These are phyloP conservation scores for Zygotorulaspora florentina DNA, from an alignment of 805 yeast genomes.

Conservation along the genomic window DNA sequence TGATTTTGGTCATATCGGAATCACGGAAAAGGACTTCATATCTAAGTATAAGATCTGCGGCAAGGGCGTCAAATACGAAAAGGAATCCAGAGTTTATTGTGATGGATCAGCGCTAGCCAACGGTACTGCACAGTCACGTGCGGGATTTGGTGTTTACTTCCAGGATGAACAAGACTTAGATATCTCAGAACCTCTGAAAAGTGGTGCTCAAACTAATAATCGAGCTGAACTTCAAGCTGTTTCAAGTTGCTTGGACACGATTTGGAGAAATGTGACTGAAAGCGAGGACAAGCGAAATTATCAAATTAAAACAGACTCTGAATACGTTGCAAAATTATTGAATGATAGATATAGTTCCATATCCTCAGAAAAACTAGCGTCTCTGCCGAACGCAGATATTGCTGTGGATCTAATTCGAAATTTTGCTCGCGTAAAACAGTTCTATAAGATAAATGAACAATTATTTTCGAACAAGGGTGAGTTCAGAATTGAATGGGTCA, in stretches of 20 bases:
- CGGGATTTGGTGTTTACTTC: slow-evolving; percentile 75
- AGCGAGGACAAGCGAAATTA: slow-evolving; percentile 27
- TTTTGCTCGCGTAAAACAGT: slow-evolving; percentile 41
- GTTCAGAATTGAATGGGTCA: slow-evolving; percentile 55
- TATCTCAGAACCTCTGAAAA: slow-evolving; percentile 48
- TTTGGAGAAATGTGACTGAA: slow-evolving; percentile 32
- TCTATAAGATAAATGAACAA: slow-evolving; percentile 30
- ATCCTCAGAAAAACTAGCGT: slow-evolving; percentile 41
- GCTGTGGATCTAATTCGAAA: slow-evolving; percentile 37
- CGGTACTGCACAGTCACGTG: slow-evolving; percentile 39
- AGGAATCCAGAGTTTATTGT: slow-evolving; percentile 45
- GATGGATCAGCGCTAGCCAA: slow-evolving; percentile 76
- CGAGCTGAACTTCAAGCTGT: slow-evolving; percentile 76
- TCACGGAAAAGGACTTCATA: slow-evolving; percentile 13
- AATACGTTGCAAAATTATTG: slow-evolving; percentile 54
- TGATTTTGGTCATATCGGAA: slow-evolving; percentile 24
- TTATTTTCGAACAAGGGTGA: slow-evolving; percentile 34
- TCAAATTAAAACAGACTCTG: slow-evolving; percentile 64
- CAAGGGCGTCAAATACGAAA: slow-evolving; percentile 1
- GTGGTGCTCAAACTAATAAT: slow-evolving; percentile 62
- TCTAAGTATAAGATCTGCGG: slow-evolving; percentile 6
- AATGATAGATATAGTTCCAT: slow-evolving; percentile 52
- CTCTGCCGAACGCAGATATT: slow-evolving; percentile 29
- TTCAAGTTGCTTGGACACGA: slow-evolving; percentile 46
- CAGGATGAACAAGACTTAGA: slow-evolving; percentile 51